phyloP scores from a whole-genome alignment of 495 filamentous ascomycete species.

The Bombardia bombarda region DNA sequence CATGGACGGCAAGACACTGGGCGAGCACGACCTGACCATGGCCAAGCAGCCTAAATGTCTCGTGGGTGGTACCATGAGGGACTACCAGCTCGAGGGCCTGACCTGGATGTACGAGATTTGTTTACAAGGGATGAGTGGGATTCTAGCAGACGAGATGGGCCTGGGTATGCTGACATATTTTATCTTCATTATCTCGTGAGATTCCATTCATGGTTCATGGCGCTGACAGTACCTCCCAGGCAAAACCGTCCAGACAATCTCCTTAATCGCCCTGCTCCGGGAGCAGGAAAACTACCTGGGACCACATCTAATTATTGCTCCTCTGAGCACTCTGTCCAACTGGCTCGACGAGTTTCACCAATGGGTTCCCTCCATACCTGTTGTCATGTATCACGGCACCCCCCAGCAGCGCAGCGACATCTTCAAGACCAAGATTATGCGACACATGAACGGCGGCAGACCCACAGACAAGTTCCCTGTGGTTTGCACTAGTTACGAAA shows the following conservation, averaged over 20 bases:
- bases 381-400: conserved; percentile 81
- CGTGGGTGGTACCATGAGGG: conserved; percentile 82
- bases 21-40: conserved; percentile 68
- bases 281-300: conserved; percentile 75
- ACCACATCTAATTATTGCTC: conserved; percentile 83
- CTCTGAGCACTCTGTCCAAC: conserved; percentile 85
- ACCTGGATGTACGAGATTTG: conserved; percentile 88
- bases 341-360: conserved; percentile 93
- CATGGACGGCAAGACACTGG: conserved; percentile 49
- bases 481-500: conserved; percentile 90
- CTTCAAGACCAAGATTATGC: conserved; percentile 54
- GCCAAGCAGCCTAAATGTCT: conserved; percentile 80
- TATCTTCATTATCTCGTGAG: too few species aligned
- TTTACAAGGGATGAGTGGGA: conserved; percentile 82
- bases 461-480: conserved; percentile 67
- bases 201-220: too few species aligned
- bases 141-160: conserved; percentile 96
- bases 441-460: conserved; percentile 36
- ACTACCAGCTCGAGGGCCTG: conserved; percentile 88
- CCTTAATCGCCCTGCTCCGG: conserved; percentile 79
- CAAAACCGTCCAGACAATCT: conserved; percentile 92
- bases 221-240: conserved; percentile 26
- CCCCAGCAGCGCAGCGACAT: conserved; percentile 67
- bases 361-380: conserved; percentile 82
- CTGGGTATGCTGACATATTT: conserved; percentile 50